A percentile compares a stretch with the other conserved stretches of the same genome.
Evolutionary conservation across 768 basidiomycete species (phyloP).

Genomic region (Filobasidium floriforme): DNA sequence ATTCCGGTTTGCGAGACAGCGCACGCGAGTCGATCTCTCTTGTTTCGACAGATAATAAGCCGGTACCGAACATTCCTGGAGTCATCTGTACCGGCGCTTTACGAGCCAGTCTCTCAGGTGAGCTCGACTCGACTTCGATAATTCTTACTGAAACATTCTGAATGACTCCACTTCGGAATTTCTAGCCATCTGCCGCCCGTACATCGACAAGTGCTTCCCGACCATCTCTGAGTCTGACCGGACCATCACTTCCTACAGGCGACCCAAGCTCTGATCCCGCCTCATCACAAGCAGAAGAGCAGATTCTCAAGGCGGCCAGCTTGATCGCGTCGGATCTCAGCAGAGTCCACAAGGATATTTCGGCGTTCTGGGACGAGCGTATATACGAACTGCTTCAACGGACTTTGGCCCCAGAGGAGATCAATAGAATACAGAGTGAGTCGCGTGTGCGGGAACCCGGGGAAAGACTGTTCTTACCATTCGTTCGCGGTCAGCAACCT

Average conservation of each 20-base stretch:
- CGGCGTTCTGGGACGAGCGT: slow-evolving; percentile 61
- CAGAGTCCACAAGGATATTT: slow-evolving; percentile 52
- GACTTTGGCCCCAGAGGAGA: slow-evolving; percentile 11
- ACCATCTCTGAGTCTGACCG: slow-evolving; percentile 15
- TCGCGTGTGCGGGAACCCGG: slow-evolving; percentile 27
- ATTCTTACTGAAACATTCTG: background rate
- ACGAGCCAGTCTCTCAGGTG: slow-evolving; percentile 4
- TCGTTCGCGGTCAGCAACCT: slow-evolving; percentile 1
- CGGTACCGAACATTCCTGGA: slow-evolving; percentile 76
- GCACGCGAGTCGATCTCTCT: background rate
- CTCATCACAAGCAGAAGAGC: slow-evolving; percentile 55
- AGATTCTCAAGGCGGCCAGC: slow-evolving; percentile 58
- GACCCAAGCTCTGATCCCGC: slow-evolving; percentile 30
- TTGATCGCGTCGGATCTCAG: slow-evolving; percentile 64
- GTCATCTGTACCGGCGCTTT: slow-evolving; percentile 44
- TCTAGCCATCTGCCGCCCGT: slow-evolving; percentile 2
- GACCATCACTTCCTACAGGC: slow-evolving; percentile 17
- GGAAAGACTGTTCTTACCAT: background rate
- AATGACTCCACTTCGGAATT: background rate
- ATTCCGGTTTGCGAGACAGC: background rate
- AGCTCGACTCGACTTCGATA: background rate
- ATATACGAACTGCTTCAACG: slow-evolving; percentile 57
- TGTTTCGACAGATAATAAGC: slow-evolving; percentile 58
- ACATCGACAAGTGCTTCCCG: background rate
- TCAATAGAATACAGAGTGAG: slow-evolving; percentile 49